Base-by-base conservation (phyloP, 169 alveolate genomes). In the Plasmodium coatneyi region DNA sequence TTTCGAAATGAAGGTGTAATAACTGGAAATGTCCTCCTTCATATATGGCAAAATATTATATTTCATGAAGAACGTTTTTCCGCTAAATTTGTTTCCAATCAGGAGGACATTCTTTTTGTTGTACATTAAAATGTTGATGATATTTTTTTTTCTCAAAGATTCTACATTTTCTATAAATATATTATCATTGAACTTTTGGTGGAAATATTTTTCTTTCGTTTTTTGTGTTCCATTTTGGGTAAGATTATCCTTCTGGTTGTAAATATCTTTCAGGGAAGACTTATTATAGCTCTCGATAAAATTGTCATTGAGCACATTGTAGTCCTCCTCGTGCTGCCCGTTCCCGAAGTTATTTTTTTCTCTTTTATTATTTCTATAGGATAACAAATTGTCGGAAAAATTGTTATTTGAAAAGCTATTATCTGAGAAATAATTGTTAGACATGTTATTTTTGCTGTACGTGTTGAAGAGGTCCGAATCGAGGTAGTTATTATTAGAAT, bases 51-150 rank as follows among this genome's bases (percentile, higher is more conserved):
- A 81, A 25, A 91, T 80, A 49, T 91, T 91, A 71, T 82, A 81
- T 19, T 91, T 91, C 95, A 91, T 91, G 83, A 91, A 91, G 82
- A 91, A 91, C 0, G 95, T 91, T 81, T 91, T 91, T 54, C 95
- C 95, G 25, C 95, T 91, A 70, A 70, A 91, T 91, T 91, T 91
- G 25, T 81, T 91, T 22, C 95, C 95, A 36, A 91, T 43, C 28
- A 91, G 52, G n/a, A 91, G 60, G 22, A 91, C 74, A 28, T 91
- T 91, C 43, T 91, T 91, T 71, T 91, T 91, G 78, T 91, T 91
- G 81, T 91, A 82, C 92, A 91, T 91, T 60, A 91, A 71, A 43
- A 82, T 82, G 52, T 71, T 91, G 36, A 91, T 82, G 16, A 91
- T 81, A 91, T 91, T 74, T 71, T 82, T 80, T 91, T 91, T 91